These are phyloP conservation scores for Pseudevernia furfuracea DNA, from an alignment of 495 filamentous ascomycete species.

Conservation along the genomic window DNA sequence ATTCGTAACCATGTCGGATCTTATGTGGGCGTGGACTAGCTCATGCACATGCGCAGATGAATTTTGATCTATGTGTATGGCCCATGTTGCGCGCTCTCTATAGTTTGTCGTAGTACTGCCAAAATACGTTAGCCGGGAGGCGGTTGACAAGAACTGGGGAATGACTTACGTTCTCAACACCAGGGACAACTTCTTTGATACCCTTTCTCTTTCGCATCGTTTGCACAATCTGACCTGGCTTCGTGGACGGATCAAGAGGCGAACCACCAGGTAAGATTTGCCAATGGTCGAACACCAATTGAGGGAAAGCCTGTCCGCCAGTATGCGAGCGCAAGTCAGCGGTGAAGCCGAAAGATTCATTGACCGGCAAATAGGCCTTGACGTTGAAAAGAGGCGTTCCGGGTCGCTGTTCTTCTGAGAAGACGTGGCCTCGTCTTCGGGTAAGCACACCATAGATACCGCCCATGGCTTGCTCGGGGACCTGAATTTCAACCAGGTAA, in stretches of 20 bases:
- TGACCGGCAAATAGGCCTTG: slow-evolving; percentile 98
- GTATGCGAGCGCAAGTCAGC: slow-evolving; percentile 89
- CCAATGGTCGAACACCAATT: slow-evolving; percentile 98
- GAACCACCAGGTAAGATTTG: slow-evolving; percentile 89
- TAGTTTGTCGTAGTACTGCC: slow-evolving; percentile 98
- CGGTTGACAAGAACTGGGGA: background rate
- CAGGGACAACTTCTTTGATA: slow-evolving; percentile 89
- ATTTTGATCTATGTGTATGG: slow-evolving; percentile 7
- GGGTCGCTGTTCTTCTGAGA: slow-evolving; percentile 93
- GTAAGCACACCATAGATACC: slow-evolving; percentile 99
- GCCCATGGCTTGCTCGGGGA: slow-evolving; percentile 97
- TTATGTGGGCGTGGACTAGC: slow-evolving; percentile 5
- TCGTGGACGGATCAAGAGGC: slow-evolving; percentile 75
- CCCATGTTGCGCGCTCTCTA: slow-evolving; percentile 39
- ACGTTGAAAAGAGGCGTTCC: slow-evolving; percentile 99
- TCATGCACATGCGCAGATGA: slow-evolving; percentile 11
- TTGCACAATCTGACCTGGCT: slow-evolving; percentile 76
- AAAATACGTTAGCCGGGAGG: slow-evolving; percentile 44
- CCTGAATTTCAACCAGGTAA: slow-evolving; percentile 98
- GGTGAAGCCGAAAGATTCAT: slow-evolving; percentile 99
- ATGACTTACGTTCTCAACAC: slow-evolving; percentile 82
- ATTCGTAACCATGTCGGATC: background rate
- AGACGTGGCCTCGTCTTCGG: slow-evolving; percentile 96
- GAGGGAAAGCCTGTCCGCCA: slow-evolving; percentile 97
- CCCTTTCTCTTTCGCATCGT: slow-evolving; percentile 98